A percentile compares a stretch with the other conserved stretches of the same genome.
Evolutionary conservation across 495 filamentous ascomycete genomes (phyloP).

Genomic region (Neurospora africana): DNA sequence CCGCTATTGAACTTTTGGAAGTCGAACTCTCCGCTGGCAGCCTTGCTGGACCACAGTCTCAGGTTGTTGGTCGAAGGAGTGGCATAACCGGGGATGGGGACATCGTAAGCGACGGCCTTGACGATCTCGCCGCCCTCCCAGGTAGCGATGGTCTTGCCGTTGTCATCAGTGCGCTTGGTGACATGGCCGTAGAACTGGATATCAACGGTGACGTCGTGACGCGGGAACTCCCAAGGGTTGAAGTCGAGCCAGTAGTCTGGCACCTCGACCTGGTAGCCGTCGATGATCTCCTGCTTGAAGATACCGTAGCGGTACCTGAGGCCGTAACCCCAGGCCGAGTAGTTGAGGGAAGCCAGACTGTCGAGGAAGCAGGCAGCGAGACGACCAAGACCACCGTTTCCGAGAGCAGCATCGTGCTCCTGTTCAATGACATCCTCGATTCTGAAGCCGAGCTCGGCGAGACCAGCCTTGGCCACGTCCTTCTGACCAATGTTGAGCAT

Average conservation of each 20-base stretch:
- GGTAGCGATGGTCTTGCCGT: constrained; percentile 56
- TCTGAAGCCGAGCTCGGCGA: constrained; percentile 83
- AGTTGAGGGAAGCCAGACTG: constrained; percentile 88
- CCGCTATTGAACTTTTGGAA: constrained; percentile 99
- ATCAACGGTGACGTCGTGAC: constrained; percentile 89
- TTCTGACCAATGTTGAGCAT: constrained; percentile 94
- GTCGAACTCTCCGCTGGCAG: constrained; percentile 92
- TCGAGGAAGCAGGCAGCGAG: constrained; percentile 95
- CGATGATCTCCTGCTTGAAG: constrained; percentile 98
- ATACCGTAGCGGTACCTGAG: constrained; percentile 94
- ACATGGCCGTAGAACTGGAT: constrained; percentile 93
- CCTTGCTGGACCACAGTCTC: constrained; percentile 93
- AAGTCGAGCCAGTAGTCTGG: constrained; percentile 99
- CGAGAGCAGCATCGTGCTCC: constrained; percentile 92
- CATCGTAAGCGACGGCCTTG: constrained; percentile 87
- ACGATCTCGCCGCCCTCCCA: constrained; percentile 96
- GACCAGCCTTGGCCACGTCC: constrained; percentile 68
- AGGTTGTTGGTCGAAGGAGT: constrained; percentile 94
- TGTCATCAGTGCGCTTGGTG: constrained; percentile 55
- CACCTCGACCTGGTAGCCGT: constrained; percentile 94
- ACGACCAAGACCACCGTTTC: constrained; percentile 90
- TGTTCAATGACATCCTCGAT: constrained; percentile 93
- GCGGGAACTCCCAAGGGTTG: constrained; percentile 97
- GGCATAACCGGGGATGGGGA: constrained; percentile 83
- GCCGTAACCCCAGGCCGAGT: constrained; percentile 94